phyloP scores from a whole-genome alignment of 495 filamentous ascomycete genomes.

The Usnea hakonensis region DNA sequence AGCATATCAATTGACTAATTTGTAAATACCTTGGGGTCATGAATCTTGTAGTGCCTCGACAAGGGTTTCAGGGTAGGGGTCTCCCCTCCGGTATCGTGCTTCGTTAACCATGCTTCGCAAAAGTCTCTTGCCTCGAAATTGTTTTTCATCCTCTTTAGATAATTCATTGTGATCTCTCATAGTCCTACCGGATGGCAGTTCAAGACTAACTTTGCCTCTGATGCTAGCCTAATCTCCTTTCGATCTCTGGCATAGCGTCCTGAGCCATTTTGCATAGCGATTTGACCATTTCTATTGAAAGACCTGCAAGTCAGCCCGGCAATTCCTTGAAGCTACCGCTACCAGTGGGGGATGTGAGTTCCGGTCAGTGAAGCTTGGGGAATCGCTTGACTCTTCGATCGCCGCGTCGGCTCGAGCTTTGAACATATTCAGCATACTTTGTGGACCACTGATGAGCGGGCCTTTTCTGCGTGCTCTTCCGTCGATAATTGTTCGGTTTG shows the following conservation, averaged over 20 bases:
- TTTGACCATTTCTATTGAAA: slow-evolving; percentile 13
- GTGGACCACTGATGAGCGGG: slow-evolving; percentile 8
- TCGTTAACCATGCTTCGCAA: too few species aligned
- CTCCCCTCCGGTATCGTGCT: too few species aligned
- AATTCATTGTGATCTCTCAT: too few species aligned
- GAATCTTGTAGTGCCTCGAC: too few species aligned
- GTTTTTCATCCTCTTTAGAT: too few species aligned
- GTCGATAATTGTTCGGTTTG: not conserved
- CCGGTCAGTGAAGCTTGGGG: slow-evolving; percentile 9
- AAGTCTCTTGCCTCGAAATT: too few species aligned
- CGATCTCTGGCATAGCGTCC: slow-evolving; percentile 15
- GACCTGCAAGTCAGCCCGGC: not conserved
- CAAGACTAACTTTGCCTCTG: not conserved
- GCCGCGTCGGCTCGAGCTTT: slow-evolving; percentile 10
- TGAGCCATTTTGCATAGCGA: slow-evolving; percentile 15
- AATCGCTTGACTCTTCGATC: slow-evolving; percentile 4
- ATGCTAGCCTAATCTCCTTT: slow-evolving; percentile 13
- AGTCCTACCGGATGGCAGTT: not conserved
- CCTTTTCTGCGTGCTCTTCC: not conserved
- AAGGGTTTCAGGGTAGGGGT: too few species aligned
- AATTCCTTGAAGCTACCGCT: not conserved
- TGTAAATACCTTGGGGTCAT: too few species aligned
- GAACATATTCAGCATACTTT: slow-evolving; percentile 9
- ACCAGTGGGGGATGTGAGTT: not conserved
- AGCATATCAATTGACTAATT: too few species aligned